These are phyloP conservation scores for Dryas integrifolia DNA, from an alignment of 331 rosid species.

Conservation along the genomic window DNA sequence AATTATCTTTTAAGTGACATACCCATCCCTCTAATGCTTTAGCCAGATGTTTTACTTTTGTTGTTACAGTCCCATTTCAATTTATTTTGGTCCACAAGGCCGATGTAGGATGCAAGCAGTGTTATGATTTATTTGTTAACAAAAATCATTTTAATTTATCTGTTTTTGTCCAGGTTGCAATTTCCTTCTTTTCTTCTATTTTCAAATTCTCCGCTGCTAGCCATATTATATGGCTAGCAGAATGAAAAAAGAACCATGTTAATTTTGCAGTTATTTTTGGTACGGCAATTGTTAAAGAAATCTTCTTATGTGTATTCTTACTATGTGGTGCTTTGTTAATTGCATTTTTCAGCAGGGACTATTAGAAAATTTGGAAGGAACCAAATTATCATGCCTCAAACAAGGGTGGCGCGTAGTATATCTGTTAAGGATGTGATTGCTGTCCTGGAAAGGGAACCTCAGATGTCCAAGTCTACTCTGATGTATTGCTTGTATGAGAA, in stretches of 20 bases:
- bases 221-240: too few relatives aligned
- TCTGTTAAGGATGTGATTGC: conserved; percentile 79
- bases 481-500: conserved; percentile 63
- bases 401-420: conserved; percentile 59
- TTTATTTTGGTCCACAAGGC: too few relatives aligned
- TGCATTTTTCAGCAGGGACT: conserved; percentile 26
- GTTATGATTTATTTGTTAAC: too few relatives aligned
- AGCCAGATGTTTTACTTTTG: not conserved
- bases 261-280: not conserved
- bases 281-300: not conserved
- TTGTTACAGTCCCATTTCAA: not conserved
- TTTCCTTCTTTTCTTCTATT: too few relatives aligned
- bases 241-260: not conserved
- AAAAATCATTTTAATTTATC: too few relatives aligned
- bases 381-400: conserved; percentile 45
- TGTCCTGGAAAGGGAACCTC: conserved; percentile 90
- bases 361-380: conserved; percentile 56
- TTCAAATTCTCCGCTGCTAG: too few relatives aligned
- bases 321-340: not conserved
- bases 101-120: too few relatives aligned
- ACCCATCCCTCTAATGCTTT: not conserved
- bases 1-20: too few relatives aligned
- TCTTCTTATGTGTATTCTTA: not conserved
- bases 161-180: too few relatives aligned
- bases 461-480: conserved; percentile 71